Conservation (phyloP, 2,329 filamentous ascomycete species). For the Colletotrichum chlorophyti region DNA sequence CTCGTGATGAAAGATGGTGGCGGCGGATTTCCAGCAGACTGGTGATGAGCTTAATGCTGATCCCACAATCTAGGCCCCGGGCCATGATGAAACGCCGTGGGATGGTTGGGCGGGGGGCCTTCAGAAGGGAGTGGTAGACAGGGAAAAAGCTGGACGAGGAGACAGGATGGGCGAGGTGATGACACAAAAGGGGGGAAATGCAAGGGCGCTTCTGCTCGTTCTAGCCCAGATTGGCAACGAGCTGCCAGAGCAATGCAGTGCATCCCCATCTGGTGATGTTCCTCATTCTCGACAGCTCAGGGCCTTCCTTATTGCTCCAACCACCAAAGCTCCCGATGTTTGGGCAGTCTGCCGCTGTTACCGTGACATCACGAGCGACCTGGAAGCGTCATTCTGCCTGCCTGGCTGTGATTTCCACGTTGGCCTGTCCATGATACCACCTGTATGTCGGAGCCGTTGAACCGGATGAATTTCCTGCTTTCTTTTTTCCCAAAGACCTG, state of each 20-base stretch:
- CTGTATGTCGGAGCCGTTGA: slow-evolving; percentile 1
- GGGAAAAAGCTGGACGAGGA: slow-evolving; percentile 18
- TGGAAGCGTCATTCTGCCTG: background rate
- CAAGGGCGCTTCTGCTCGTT: background rate
- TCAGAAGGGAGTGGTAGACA: background rate
- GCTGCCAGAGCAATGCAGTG: slow-evolving; percentile 2
- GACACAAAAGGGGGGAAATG: background rate
- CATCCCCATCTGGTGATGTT: no score
- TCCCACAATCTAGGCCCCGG: no score
- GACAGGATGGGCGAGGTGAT: background rate
- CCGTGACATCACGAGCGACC: background rate
- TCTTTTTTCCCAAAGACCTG: slow-evolving; percentile 4
- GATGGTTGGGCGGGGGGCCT: slow-evolving; percentile 7
- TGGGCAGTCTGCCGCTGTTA: background rate
- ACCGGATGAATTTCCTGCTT: background rate
- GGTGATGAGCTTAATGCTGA: slow-evolving; percentile 15
- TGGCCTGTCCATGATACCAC: background rate
- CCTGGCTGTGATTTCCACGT: background rate
- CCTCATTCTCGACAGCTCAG: background rate
- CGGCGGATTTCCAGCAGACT: slow-evolving; percentile 14
- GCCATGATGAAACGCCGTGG: slow-evolving; percentile 25
- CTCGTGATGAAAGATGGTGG: slow-evolving; percentile 8
- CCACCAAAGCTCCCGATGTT: background rate
- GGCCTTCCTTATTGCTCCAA: slow-evolving; percentile 8
- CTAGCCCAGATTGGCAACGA: slow-evolving; percentile 15